Conservation (phyloP, 768 basidiomycete species). For the Leccinum subtestaceum region DNA sequence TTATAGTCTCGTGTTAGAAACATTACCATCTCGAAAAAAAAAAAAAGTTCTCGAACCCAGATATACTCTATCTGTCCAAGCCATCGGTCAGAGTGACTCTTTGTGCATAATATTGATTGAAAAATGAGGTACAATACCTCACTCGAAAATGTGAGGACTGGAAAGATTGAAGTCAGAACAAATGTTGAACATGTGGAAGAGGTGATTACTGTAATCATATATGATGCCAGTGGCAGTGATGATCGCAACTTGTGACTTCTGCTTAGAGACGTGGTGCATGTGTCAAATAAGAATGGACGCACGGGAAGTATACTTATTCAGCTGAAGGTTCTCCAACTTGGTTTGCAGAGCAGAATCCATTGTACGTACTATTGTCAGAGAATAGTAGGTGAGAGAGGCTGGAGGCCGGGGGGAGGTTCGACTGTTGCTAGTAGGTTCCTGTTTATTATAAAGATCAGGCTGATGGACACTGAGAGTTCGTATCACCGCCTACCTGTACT, state of each 20-base stretch:
- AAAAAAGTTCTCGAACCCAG: neutral
- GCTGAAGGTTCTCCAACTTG: neutral
- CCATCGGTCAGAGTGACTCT: neutral
- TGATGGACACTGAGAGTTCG: neutral
- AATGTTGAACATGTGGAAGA: neutral
- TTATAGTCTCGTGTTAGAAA: neutral
- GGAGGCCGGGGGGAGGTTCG: too few species aligned
- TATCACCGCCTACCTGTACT: neutral
- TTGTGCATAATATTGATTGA: neutral
- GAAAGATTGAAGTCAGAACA: neutral
- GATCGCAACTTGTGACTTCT: neutral
- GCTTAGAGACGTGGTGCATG: neutral
- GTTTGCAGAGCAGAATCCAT: neutral
- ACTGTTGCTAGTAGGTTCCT: neutral
- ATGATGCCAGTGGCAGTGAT: neutral
- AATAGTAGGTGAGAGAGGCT: too few species aligned
- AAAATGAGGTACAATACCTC: neutral
- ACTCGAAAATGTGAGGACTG: neutral
- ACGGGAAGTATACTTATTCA: accelerated
- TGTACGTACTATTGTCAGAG: neutral
- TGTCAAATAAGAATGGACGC: neutral
- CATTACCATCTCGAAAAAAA: neutral
- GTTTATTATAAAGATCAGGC: neutral
- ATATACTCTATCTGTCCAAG: neutral
- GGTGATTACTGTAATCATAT: neutral